Evolutionary conservation across 176 grass and related monocot species (phyloP).

Genomic region (Thalia dealbata): DNA sequence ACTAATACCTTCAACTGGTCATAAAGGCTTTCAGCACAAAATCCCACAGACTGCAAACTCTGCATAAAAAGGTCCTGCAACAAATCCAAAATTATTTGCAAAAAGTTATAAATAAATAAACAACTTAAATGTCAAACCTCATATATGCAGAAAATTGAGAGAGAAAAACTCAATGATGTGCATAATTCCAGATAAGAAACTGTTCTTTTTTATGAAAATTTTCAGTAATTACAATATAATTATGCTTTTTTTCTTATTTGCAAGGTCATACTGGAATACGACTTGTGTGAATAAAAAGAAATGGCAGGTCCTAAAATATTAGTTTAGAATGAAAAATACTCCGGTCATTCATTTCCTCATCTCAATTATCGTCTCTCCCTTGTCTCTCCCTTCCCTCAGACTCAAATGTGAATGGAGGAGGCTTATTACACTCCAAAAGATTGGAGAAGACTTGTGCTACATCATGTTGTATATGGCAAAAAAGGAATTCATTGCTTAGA

Average conservation of each 20-base stretch:
- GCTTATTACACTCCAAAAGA: too few relatives aligned
- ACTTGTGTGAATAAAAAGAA: too few relatives aligned
- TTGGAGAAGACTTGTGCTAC: neutral
- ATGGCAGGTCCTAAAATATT: too few relatives aligned
- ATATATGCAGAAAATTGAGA: neutral
- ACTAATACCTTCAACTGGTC: constrained; percentile 84
- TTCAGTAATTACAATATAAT: neutral
- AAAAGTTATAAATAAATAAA: neutral
- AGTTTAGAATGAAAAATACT: too few relatives aligned
- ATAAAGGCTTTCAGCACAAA: constrained; percentile 73
- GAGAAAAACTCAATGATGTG: neutral
- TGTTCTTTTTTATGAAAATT: neutral
- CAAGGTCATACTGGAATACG: too few relatives aligned
- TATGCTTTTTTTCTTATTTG: too few relatives aligned
- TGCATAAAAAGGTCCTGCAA: constrained; percentile 97
- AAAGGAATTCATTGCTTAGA: neutral
- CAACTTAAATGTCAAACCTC: neutral
- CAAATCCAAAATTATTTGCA: constrained; percentile 14
- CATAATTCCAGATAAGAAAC: too few relatives aligned
- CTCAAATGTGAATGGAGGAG: neutral
- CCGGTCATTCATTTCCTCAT: too few relatives aligned
- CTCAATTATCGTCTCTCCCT: too few relatives aligned
- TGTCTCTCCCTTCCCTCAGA: neutral
- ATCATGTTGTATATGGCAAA: neutral
- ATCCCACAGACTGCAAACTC: constrained; percentile 73